Conservation (phyloP, 768 basidiomycete genomes). For the Dacryopinax primogenitus region DNA sequence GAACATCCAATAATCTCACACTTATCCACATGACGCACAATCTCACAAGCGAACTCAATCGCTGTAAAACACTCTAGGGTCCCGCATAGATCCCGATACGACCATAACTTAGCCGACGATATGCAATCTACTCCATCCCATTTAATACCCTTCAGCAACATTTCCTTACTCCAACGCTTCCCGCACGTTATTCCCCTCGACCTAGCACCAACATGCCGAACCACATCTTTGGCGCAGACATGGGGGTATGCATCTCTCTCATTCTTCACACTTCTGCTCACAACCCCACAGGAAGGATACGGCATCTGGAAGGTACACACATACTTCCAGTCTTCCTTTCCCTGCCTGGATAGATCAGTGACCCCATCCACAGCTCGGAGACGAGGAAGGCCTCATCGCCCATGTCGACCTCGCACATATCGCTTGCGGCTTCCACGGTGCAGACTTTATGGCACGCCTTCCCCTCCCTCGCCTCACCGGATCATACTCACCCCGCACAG, state of each 20-base stretch:
- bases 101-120: neutral
- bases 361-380: slow-evolving; percentile 21
- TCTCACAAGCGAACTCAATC: no score
- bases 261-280: neutral
- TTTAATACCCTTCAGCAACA: no score
- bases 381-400: slow-evolving; percentile 42
- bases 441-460: slow-evolving; percentile 33
- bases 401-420: slow-evolving; percentile 49
- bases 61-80: neutral
- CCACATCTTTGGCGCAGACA: neutral
- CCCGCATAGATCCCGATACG: neutral
- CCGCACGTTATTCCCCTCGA: neutral
- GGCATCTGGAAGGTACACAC: neutral
- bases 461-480: no score
- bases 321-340: neutral
- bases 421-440: slow-evolving; percentile 53
- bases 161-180: no score
- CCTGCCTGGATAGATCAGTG: neutral
- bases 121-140: no score
- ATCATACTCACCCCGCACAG: slow-evolving; percentile 34
- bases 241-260: neutral
- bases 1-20: no score
- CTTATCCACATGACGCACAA: no score
- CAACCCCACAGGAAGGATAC: neutral
- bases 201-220: neutral